Evolutionary conservation across 228 moss, liverwort and hornwort genomes (phyloP).

Genomic region (Sphagnum fallax): DNA sequence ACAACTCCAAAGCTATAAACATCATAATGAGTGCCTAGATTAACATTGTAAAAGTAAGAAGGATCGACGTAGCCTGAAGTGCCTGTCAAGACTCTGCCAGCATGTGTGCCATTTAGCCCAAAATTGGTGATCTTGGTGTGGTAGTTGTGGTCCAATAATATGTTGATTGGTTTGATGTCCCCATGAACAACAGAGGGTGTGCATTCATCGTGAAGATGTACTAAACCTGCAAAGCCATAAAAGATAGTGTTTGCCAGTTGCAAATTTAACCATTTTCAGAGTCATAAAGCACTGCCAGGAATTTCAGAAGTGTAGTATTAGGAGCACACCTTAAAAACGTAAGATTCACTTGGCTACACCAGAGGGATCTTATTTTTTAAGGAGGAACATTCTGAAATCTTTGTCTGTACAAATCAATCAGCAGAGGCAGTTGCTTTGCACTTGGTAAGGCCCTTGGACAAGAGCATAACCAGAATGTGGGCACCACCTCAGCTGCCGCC

Average conservation of each 20-base stretch:
- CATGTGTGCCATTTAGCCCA: constrained; percentile 58
- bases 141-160: constrained; percentile 54
- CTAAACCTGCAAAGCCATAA: constrained; percentile 24
- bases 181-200: constrained; percentile 56
- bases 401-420: too few relatives aligned
- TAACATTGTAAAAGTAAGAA: constrained; percentile 29
- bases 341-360: too few relatives aligned
- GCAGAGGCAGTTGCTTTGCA: too few relatives aligned
- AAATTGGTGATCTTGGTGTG: constrained; percentile 66
- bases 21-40: constrained; percentile 48
- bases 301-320: background rate
- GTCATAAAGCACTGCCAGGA: too few relatives aligned
- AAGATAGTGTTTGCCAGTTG: background rate
- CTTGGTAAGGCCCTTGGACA: too few relatives aligned
- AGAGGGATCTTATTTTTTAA: too few relatives aligned
- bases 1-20: constrained; percentile 76
- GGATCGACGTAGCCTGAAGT: constrained; percentile 82
- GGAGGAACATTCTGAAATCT: too few relatives aligned
- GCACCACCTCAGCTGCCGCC: too few relatives aligned
- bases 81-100: constrained; percentile 52
- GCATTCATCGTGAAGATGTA: constrained; percentile 60
- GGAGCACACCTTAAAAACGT: background rate
- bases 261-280: too few relatives aligned
- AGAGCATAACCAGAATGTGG: too few relatives aligned
- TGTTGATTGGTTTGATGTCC: constrained; percentile 71